These are phyloP conservation scores for Xylariaceae sp. DNA, from an alignment of 2,329 filamentous ascomycete genomes.

Conservation along the genomic window DNA sequence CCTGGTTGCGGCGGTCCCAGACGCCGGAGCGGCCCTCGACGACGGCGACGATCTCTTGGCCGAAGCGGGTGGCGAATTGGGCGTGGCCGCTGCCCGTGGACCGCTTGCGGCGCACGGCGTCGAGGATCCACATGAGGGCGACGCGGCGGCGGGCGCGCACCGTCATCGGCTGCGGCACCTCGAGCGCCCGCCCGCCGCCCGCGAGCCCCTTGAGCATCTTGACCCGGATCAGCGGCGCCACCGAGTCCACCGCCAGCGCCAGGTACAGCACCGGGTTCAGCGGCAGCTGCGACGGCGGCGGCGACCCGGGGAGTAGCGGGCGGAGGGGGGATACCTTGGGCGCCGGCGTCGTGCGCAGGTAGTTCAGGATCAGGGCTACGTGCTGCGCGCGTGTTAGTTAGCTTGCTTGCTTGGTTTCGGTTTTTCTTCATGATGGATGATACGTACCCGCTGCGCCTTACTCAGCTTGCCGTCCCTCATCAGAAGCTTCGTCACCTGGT, in stretches of 20 bases:
- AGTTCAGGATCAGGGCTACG: conserved; percentile 80
- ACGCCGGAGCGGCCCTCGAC: conserved; percentile 81
- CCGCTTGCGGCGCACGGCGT: conserved; percentile 77
- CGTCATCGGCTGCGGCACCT: conserved; percentile 77
- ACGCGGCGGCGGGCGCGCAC: conserved; percentile 74
- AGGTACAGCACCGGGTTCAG: conserved; percentile 90
- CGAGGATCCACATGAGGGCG: conserved; percentile 88
- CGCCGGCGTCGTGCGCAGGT: conserved; percentile 81
- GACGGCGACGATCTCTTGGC: conserved; percentile 83
- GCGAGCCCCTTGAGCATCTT: conserved; percentile 74
- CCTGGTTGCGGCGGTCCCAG: conserved; percentile 77
- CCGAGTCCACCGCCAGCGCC: conserved; percentile 86
- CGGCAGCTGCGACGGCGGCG: conserved; percentile 77
- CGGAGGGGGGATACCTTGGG: conserved; percentile 73
- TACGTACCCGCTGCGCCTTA: conserved; percentile 79
- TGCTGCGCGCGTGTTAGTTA: conserved; percentile 56
- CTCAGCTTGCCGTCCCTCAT: conserved; percentile 93
- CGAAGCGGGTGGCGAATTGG: conserved; percentile 76
- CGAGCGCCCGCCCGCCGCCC: conserved; percentile 83
- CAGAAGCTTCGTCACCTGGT: conserved; percentile 85
- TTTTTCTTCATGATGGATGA: background rate
- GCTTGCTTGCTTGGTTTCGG: conserved; percentile 11
- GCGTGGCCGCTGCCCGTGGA: conserved; percentile 71
- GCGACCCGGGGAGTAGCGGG: conserved; percentile 74
- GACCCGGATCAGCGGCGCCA: conserved; percentile 85